phyloP scores from a whole-genome alignment of 495 filamentous ascomycete genomes.

The Penicillium manginii region DNA sequence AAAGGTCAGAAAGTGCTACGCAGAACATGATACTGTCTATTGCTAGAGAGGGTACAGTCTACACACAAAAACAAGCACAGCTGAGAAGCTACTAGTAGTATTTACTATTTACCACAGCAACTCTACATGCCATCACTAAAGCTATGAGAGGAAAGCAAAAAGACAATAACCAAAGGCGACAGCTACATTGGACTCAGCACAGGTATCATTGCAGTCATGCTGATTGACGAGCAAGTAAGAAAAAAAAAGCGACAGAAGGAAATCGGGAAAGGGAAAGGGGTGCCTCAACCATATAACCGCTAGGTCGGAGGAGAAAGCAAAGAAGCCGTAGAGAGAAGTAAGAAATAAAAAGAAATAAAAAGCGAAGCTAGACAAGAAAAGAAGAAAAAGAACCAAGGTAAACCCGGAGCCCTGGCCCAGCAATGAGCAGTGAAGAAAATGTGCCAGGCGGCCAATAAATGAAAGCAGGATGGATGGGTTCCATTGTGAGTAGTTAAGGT shows the following conservation, averaged over 20 bases:
- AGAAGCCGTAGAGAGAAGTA: neutral
- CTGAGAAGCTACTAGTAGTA: neutral
- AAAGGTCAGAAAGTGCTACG: too few species aligned
- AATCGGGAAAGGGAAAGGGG: slow-evolving; percentile 13
- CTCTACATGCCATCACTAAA: neutral
- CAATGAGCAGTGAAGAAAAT: slow-evolving; percentile 18
- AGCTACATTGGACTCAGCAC: slow-evolving; percentile 35
- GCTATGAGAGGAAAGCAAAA: neutral
- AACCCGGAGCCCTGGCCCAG: slow-evolving; percentile 32
- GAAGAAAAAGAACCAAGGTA: slow-evolving; percentile 23
- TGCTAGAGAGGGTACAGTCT: too few species aligned
- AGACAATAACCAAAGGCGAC: slow-evolving; percentile 14
- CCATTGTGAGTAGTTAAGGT: slow-evolving; percentile 9
- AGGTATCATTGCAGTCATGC: slow-evolving; percentile 48
- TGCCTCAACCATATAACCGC: slow-evolving; percentile 10
- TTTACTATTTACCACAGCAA: slow-evolving; percentile 4
- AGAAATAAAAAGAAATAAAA: slow-evolving; percentile 9
- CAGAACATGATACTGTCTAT: too few species aligned
- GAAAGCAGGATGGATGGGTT: slow-evolving; percentile 16
- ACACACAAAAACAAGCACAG: neutral
- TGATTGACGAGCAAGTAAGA: slow-evolving; percentile 29
- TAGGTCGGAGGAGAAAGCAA: slow-evolving; percentile 17
- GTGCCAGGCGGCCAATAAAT: slow-evolving; percentile 14
- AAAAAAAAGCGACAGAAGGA: slow-evolving; percentile 22
- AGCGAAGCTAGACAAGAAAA: slow-evolving; percentile 16